These are phyloP conservation scores for Rhizopogon roseolus DNA, from an alignment of 768 basidiomycete genomes.

Conservation along the genomic window DNA sequence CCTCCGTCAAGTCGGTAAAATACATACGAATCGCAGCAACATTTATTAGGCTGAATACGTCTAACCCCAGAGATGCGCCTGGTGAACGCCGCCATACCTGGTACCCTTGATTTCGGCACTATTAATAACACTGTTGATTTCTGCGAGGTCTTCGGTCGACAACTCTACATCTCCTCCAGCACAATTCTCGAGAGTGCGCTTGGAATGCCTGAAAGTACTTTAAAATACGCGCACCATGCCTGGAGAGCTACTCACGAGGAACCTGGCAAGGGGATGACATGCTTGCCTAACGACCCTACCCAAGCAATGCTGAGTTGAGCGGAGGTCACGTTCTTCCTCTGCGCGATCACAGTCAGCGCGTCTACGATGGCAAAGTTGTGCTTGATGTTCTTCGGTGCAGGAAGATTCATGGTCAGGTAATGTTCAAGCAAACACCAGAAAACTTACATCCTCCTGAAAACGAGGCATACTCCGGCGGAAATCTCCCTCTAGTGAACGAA, in stretches of 20 bases:
- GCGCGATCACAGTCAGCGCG: slow-evolving; percentile 33
- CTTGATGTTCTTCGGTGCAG: slow-evolving; percentile 27
- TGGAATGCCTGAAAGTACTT: slow-evolving; percentile 20
- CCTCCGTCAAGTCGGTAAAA: neutral
- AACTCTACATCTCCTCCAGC: slow-evolving; percentile 39
- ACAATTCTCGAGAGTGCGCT: slow-evolving; percentile 42
- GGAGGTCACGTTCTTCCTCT: slow-evolving; percentile 37
- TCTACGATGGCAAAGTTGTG: slow-evolving; percentile 43
- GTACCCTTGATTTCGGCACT: slow-evolving; percentile 32
- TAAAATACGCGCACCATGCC: neutral
- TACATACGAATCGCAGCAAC: neutral
- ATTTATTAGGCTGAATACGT: neutral
- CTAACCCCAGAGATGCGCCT: slow-evolving; percentile 29
- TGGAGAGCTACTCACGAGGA: slow-evolving; percentile 31
- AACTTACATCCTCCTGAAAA: slow-evolving; percentile 38
- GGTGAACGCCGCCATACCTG: slow-evolving; percentile 26
- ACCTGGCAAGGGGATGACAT: slow-evolving; percentile 50
- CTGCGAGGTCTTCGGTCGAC: slow-evolving; percentile 32
- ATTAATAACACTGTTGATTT: slow-evolving; percentile 34
- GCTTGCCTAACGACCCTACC: slow-evolving; percentile 33
- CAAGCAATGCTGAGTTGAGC: slow-evolving; percentile 42
- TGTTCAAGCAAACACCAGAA: slow-evolving; percentile 5
- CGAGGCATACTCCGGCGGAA: slow-evolving; percentile 33
- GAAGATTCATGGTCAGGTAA: neutral
- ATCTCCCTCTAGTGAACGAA: slow-evolving; percentile 32